Percentiles rank a stretch among this genome's conserved stretches.
These are phyloP conservation scores for Ceratobasidium papillatum DNA, from an alignment of 1,284 basidiomycete genomes.

Conservation along the genomic window DNA sequence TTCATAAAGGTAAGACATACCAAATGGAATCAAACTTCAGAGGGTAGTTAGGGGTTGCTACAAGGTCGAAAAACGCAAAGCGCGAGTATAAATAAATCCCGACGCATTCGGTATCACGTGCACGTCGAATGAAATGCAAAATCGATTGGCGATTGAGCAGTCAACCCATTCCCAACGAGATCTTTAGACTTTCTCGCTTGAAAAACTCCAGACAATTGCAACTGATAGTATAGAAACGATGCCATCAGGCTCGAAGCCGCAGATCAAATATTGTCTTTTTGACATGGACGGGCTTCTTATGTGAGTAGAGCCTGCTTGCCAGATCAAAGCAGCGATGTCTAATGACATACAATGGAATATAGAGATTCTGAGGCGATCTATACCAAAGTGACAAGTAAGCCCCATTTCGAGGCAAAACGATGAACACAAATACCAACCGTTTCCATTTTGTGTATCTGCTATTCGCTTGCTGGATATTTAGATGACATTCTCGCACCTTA, in stretches of 20 bases:
- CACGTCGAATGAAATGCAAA: neutral
- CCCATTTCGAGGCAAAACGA: constrained; percentile 1
- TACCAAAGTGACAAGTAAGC: constrained; percentile 76
- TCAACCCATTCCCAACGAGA: neutral
- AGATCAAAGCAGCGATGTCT: too few species aligned
- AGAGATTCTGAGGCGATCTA: constrained; percentile 77
- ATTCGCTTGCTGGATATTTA: constrained; percentile 47
- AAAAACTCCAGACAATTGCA: neutral
- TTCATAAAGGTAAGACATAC: too few species aligned
- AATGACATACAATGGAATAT: constrained; percentile 37
- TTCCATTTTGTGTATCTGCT: neutral
- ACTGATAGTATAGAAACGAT: neutral
- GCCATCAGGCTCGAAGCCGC: neutral
- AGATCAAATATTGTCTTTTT: constrained; percentile 57
- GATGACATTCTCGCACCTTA: constrained; percentile 76
- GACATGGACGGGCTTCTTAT: constrained; percentile 75
- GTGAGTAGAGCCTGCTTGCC: constrained; percentile 8
- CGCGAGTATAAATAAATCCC: neutral
- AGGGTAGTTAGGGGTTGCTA: too few species aligned
- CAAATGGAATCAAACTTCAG: too few species aligned
- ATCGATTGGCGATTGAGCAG: neutral
- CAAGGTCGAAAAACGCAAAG: too few species aligned
- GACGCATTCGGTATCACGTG: constrained; percentile 13
- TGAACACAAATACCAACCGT: neutral
- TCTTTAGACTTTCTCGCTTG: neutral